Evolutionary conservation across 2,329 filamentous ascomycete species (phyloP), one percentile per base, ranked within the genome.

Genomic region (Aspergillus phoenicis): DNA sequence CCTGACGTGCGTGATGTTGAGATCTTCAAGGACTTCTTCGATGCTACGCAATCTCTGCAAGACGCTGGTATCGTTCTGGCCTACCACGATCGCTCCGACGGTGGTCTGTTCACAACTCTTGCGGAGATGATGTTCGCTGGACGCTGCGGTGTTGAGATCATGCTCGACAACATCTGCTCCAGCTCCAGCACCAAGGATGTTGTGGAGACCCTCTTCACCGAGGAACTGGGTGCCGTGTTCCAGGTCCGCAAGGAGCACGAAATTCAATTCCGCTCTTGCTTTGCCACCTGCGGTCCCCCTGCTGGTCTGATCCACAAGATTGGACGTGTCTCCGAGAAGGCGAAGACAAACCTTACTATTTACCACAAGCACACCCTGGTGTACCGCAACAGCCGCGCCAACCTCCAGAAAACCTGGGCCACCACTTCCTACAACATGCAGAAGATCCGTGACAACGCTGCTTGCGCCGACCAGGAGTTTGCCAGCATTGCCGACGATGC

Each of bases 61-160:
- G 86, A 91, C 66, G 79, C 85, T 28, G 85, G 85, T 24, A 84
- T 91, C 61, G 93, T 98, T 10, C 85, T 98, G 22, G 94, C 94
- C 3, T 98, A 98, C 75, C 95, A 98, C 75, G 95, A 98, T 77
- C 86, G 91, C 51, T 97, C 93, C 0, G 94, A 98, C 75, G 95
- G 94, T 75, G 95, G 95, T 71, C 82, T 98, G 8, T 86, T 98
- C 73, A 95, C 94, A 1, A 93, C 94, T 5, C 80, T 98, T 36
- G 91, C 89, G 2, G 95, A 99, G 79, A 98, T 98, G 95, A 96
- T 96, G 87, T 98, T 98, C 75, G 94, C 95, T 33, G 95, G 95
- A 28, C 90, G 93, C 59, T 96, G 91, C 71, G 95, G 94, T 63
- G 85, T 92, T 30, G 91, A 96, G 68, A 83, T 98, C 62, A 90